A percentile compares a stretch with the other conserved stretches of the same genome.
Conservation (phyloP, 2,329 filamentous ascomycete genomes). For the Epichloe gansuensis region DNA sequence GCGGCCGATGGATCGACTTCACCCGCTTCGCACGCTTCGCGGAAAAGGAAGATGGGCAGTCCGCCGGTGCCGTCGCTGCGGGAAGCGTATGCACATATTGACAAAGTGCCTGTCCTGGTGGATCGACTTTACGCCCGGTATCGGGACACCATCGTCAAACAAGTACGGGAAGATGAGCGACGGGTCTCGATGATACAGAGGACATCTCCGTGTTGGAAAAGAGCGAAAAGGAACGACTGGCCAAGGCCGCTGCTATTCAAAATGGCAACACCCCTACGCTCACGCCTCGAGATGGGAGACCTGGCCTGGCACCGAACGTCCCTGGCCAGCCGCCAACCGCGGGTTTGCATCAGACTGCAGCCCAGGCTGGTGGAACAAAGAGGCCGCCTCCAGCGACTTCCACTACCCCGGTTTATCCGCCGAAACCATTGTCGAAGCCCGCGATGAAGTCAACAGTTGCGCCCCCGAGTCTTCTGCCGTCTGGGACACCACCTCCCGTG, state of each 20-base stretch:
- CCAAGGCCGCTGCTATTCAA: conserved; percentile 22
- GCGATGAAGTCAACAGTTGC: conserved; percentile 15
- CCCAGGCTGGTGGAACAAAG: conserved; percentile 12
- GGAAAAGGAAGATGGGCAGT: conserved; percentile 63
- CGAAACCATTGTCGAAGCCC: conserved; percentile 18
- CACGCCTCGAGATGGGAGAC: conserved; percentile 22
- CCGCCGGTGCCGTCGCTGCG: conserved; percentile 51
- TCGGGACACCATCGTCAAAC: conserved; percentile 52
- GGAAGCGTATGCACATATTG: conserved; percentile 53
- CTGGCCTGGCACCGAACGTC: conserved; percentile 2
- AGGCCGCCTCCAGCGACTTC: conserved; percentile 13
- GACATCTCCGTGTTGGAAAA: conserved; percentile 60
- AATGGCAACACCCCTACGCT: conserved; percentile 18
- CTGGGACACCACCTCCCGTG: conserved; percentile 17
- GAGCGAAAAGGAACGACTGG: conserved; percentile 24
- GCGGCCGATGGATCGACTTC: conserved; percentile 33
- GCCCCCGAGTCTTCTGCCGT: conserved; percentile 17
- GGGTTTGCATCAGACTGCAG: conserved; percentile 9
- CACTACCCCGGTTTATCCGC: conserved; percentile 23
- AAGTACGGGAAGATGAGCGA: conserved; percentile 65
- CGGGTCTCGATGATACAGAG: conserved; percentile 49
- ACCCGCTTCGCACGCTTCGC: conserved; percentile 48
- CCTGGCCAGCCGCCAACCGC: not conserved
- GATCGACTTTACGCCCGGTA: conserved; percentile 66
- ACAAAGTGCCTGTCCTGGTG: conserved; percentile 59